Evolutionary conservation across 768 basidiomycete species (phyloP), one percentile per base, ranked within the genome.

Genomic region (Lactarius pseudohatsudake): DNA sequence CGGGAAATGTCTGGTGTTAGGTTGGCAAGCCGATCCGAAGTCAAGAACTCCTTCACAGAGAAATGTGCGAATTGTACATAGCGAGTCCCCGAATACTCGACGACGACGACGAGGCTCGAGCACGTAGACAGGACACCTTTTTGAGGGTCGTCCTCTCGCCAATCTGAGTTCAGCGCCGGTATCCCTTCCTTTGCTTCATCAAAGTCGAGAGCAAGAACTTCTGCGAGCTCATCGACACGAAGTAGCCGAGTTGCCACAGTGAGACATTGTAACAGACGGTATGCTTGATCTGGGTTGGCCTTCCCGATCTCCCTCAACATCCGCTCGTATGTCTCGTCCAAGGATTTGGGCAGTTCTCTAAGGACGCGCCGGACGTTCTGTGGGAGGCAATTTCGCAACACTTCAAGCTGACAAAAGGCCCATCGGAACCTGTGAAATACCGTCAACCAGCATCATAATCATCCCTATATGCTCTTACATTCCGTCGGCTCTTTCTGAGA

Each of bases 11-110:
- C 30, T 57, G 56, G 3, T 36, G 20, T 10, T 15, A 34, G 6
- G 55, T 26, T 18, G 22, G 16, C 32, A 34, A 56, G 55, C 3
- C 55, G 55, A 57, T 57, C 32, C 1, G 56, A 57, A 20, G 56
- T 57, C 56, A 57, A 57, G 56, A 57, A 57, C 18, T 57, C 56
- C 26, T 26, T 26, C 20, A 57, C 40, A 1, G 59, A 36, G 38
- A 60, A 47, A 30, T 47, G 45, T 11, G 38, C 40, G 16, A 41
- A 60, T 60, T 43, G 59, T 30, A 43, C 43, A 45, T n/a, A 20
- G 0, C 43, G 43, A 0, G 43, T 45, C 20, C n/a, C n/a, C 2
- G 43, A 20, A 45, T 1, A 32, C 32, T 45, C 7, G 20, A 45
- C 43, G 43, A 45, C 43, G 3, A 45, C 8, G 43, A 45, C 9